phyloP scores from a whole-genome alignment of 169 alveolate species.

The Cryptosporidium andersoni region DNA sequence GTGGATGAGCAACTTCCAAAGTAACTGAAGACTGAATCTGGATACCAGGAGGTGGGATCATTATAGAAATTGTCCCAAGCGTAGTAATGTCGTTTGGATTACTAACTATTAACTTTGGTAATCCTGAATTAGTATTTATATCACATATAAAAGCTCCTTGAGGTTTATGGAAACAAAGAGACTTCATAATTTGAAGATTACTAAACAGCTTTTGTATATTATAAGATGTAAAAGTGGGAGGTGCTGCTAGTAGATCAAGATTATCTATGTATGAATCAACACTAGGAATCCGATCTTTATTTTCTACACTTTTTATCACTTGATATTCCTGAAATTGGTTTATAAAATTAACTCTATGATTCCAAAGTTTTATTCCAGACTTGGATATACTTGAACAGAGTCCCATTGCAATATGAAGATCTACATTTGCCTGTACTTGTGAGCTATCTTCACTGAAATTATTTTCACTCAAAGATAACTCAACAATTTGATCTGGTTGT shows the following conservation, averaged over 20 bases:
- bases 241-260: not conserved
- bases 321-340: not conserved
- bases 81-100: not conserved
- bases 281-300: not conserved
- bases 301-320: not conserved
- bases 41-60: conserved; percentile 31
- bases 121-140: conserved; percentile 13
- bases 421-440: not conserved
- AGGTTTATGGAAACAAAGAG: conserved; percentile 33
- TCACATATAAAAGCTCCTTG: conserved; percentile 53
- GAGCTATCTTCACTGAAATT: not conserved
- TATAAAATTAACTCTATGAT: conserved; percentile 19
- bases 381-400: not conserved
- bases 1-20: conserved; percentile 2
- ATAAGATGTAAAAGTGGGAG: not conserved
- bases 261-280: not conserved
- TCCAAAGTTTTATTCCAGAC: conserved; percentile 17
- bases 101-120: conserved; percentile 11
- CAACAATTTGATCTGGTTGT: not conserved
- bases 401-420: conserved; percentile 47
- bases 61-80: conserved; percentile 31
- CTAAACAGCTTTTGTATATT: not conserved
- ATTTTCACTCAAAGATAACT: not conserved
- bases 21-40: not conserved
- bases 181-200: conserved; percentile 12